Base-by-base conservation (phyloP, 2,329 filamentous ascomycete species). In the Alternaria angustiovoidea region DNA sequence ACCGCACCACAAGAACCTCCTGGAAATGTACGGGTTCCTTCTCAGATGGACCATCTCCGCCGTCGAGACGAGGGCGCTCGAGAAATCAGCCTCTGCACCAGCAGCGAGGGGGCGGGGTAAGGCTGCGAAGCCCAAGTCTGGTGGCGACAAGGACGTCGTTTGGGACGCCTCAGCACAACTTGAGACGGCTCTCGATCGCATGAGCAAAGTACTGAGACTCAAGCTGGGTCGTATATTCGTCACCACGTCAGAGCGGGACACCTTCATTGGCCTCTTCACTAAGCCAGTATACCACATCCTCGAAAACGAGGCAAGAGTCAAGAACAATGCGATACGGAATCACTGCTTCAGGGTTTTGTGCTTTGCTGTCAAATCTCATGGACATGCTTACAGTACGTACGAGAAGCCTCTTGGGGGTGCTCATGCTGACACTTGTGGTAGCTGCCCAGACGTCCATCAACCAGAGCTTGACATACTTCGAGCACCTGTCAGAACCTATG, bases 401-500 rank as follows among this genome's bases (percentile, higher is more conserved):
- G n/a, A 7, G 9, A 11, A 7, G 26, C 11, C 5, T n/a, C 3
- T 18, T 3, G 8, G 8, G 9, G 14, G 5, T 16, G 5, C 4
- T 9, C 2, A 18, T 38, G 42, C 69, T 76, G 54, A 76, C 49
- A 39, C 22, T 64, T 47, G 24, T 24, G 41, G 8, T 71, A 96
- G 92, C 92, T 52, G 95, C 95, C 2, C 95, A 99, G 84, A 98
- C 96, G 48, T 96, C 94, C 46, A 96, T 99, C 72, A 94, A 98
- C 55, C 95, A 99, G 78, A 98, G 95, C 75, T 82, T 99, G 67
- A 97, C 95, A 5, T 99, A 99, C 77, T 99, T 98, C 72, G 95
- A 99, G 80, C 95, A 99, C 79, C 82, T 99, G n/a, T 94, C 95
- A 0, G 95, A 99, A 75, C 95, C 95, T 1, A 99, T 99, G 95